Conservation (phyloP, 192 early-diverging fungal species). For the Powellomyces hirtus region DNA sequence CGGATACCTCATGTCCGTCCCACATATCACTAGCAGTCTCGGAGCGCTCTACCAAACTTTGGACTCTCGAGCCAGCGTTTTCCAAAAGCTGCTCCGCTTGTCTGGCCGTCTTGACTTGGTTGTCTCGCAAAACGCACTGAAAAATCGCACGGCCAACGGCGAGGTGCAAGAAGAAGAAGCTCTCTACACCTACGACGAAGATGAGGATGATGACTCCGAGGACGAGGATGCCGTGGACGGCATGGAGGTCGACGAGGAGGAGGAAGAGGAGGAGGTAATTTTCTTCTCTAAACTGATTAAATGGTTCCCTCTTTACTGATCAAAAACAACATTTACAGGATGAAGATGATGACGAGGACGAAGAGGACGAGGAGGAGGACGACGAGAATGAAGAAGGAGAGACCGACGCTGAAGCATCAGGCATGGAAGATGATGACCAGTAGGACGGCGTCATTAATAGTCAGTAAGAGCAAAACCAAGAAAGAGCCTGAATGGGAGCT, state of each 20-base stretch:
- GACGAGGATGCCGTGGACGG: conserved; percentile 10
- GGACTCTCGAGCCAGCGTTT: conserved; percentile 17
- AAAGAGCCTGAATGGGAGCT: no score
- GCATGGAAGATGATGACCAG: no score
- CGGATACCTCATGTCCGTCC: conserved; percentile 42
- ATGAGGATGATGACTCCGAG: conserved; percentile 9
- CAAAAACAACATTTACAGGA: no score
- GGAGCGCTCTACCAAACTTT: conserved; percentile 37
- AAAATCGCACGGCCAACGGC: conserved; percentile 6
- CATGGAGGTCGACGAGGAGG: conserved; percentile 22
- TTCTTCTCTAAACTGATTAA: no score
- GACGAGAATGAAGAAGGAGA: neutral
- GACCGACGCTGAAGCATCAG: conserved; percentile 2
- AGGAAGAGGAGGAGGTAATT: conserved; percentile 11
- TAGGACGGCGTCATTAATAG: no score
- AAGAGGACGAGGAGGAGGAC: neutral
- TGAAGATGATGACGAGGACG: neutral
- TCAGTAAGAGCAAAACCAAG: no score
- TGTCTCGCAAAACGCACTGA: conserved; percentile 30
- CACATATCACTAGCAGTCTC: conserved; percentile 28
- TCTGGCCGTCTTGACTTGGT: conserved; percentile 48
- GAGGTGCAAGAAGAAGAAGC: conserved; percentile 31
- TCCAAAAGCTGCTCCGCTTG: conserved; percentile 41
- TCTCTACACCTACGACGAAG: conserved; percentile 40
- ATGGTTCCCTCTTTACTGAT: no score